Base-by-base conservation (phyloP, 106 monocot genomes). In the Dendrobium huoshanense region DNA sequence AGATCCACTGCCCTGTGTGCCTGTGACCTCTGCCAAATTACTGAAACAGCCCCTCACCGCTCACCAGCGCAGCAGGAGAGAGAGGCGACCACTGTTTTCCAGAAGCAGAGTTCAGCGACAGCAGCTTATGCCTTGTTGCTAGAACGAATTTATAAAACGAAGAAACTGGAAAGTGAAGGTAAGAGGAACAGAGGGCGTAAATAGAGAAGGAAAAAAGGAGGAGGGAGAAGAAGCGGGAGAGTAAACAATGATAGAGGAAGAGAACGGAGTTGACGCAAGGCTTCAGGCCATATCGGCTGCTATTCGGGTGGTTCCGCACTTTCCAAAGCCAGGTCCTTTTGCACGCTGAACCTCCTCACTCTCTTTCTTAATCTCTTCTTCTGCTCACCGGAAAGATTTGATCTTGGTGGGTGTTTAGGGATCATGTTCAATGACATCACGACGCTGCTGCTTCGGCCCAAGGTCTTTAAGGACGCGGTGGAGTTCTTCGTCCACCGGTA, bases 371-470 rank as follows among this genome's bases (percentile, higher is more conserved):
- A 33, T 85, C 13, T 45, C 59, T 55, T n/a, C 20, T 15, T 59
- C 0, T 16, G 11, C 61, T 22, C 55, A 31, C 16, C 40, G 80
- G 51, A 37, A 64, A 59, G 13, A 77, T 16, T 54, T 77, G 83
- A 24, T 56, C n/a, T 75, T 77, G 41, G 11, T 78, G 22, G 6
- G 0, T 58, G 7, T 27, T 27, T 72, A 96, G 96, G 96, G 81
- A 96, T 96, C 82, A 90, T 90, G 93, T 96, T 96, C 81, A 96
- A 94, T 56, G 96, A 96, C 72, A 94, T 96, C 51, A 94, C 93
- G 37, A 79, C 92, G 59, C 68, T 96, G 80, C 81, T 96, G 84
- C 94, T 96, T n/a, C 87, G 78, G 18, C 94, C 93, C 45, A 85
- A 86, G 74, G 91, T 81, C 24, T 96, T 94, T 87, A 94, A 88